phyloP scores from a whole-genome alignment of 106 monocot genomes.

The Dioscorea dumetorum region DNA sequence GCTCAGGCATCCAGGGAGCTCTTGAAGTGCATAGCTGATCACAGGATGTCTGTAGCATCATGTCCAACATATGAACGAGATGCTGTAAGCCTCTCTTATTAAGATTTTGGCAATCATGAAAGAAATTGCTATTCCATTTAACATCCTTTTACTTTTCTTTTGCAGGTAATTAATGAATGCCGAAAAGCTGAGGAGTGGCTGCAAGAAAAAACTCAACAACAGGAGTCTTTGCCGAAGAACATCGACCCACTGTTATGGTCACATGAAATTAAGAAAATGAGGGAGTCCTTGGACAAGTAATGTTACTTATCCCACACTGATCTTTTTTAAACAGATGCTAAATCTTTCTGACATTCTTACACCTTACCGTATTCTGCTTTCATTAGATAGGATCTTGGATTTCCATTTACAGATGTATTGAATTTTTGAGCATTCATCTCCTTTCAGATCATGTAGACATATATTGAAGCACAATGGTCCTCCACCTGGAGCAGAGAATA shows the following conservation, averaged over 20 bases:
- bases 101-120: too few species aligned
- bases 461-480: conserved; percentile 25
- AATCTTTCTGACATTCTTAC: too few species aligned
- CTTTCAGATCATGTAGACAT: conserved; percentile 36
- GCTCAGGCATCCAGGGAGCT: conserved; percentile 54
- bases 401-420: neutral
- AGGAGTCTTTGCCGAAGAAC: conserved; percentile 59
- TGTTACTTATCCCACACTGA: neutral
- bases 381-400: too few species aligned
- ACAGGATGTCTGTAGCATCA: conserved; percentile 50
- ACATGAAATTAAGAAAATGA: conserved; percentile 46
- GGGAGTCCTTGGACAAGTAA: conserved; percentile 60
- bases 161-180: conserved; percentile 61
- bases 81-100: conserved; percentile 28
- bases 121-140: neutral
- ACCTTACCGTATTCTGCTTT: neutral
- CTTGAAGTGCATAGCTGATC: conserved; percentile 50
- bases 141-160: neutral
- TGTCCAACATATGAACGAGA: conserved; percentile 32
- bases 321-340: too few species aligned
- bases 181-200: conserved; percentile 80
- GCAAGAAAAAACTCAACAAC: conserved; percentile 58
- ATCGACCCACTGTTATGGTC: conserved; percentile 70
- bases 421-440: neutral
- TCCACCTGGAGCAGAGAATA: conserved; percentile 36